Conservation (phyloP, 2,329 filamentous ascomycete genomes). For the Cladophialophora immunda region DNA sequence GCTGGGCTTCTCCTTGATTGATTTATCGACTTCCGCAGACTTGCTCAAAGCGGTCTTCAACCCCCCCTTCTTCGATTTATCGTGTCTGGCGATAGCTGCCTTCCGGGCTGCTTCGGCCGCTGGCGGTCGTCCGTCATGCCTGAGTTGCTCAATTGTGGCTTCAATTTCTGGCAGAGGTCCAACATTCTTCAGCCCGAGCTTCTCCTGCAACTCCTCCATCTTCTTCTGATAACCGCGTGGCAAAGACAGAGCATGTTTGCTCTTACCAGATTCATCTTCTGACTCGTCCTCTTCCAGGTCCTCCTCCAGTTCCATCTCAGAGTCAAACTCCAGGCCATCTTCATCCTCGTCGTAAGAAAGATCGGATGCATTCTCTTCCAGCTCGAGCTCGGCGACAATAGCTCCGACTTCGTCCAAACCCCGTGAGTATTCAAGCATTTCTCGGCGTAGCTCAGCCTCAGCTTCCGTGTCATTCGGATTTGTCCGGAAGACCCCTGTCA, state of each 20-base stretch:
- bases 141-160: conserved; percentile 9
- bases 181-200: conserved; percentile 70
- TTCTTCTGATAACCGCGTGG: conserved; percentile 71
- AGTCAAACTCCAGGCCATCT: conserved; percentile 48
- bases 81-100: conserved; percentile 34
- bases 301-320: conserved; percentile 55
- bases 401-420: conserved; percentile 86
- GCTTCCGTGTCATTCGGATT: conserved; percentile 74
- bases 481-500: conserved; percentile 13
- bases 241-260: conserved; percentile 60
- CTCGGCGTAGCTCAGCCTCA: conserved; percentile 78
- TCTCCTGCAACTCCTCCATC: conserved; percentile 86
- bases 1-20: conserved; percentile 44
- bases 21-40: background rate
- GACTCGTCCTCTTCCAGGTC: conserved; percentile 68
- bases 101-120: conserved; percentile 43
- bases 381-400: conserved; percentile 88
- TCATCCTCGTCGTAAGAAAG: conserved; percentile 63
- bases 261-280: conserved; percentile 80
- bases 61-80: conserved; percentile 32
- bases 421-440: conserved; percentile 82
- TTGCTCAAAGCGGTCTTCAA: conserved; percentile 27
- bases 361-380: conserved; percentile 70
- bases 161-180: conserved; percentile 55
- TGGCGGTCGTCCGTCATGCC: conserved; percentile 29